Evolutionary conservation across 345 rosid genomes (phyloP).

Genomic region (Sonneratia alba): DNA sequence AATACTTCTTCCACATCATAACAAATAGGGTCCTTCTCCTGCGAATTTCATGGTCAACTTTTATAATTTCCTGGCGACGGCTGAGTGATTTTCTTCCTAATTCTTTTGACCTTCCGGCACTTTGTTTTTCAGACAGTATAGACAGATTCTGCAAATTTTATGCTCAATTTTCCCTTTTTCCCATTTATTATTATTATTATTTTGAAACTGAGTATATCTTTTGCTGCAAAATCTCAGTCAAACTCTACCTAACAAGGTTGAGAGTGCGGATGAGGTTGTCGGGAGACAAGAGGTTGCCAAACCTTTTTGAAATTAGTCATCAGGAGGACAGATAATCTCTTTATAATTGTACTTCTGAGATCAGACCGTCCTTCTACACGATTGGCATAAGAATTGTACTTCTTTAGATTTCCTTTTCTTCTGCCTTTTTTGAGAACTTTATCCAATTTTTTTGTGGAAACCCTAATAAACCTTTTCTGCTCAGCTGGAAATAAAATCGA

Average conservation of each 20-base stretch:
- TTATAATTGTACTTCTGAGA: background rate
- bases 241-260: slow-evolving; percentile 1
- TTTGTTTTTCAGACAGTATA: background rate
- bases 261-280: background rate
- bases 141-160: background rate
- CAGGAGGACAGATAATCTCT: background rate
- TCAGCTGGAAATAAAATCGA: background rate
- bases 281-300: background rate
- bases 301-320: background rate
- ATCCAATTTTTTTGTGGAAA: background rate
- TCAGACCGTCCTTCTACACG: background rate
- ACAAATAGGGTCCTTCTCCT: background rate
- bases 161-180: background rate
- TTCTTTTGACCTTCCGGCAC: background rate
- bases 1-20: background rate
- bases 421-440: background rate
- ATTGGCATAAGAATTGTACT: background rate
- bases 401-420: background rate
- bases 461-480: background rate
- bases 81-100: background rate
- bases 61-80: background rate
- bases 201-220: background rate
- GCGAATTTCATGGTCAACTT: background rate
- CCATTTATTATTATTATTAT: background rate
- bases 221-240: slow-evolving; percentile 1